phyloP scores from a whole-genome alignment of 2,329 filamentous ascomycete genomes.

The Botrytis deweyae region DNA sequence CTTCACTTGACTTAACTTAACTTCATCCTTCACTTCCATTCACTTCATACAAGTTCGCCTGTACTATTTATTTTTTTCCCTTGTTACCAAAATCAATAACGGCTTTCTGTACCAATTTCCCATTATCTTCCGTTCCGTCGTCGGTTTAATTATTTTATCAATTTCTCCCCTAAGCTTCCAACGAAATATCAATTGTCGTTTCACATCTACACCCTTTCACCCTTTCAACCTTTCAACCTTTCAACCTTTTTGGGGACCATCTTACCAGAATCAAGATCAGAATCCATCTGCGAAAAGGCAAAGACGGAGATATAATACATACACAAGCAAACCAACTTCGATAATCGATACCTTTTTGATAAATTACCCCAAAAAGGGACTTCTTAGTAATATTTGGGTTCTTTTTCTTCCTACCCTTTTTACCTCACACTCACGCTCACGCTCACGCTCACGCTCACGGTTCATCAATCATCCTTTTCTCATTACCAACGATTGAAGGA shows the following conservation, averaged over 20 bases:
- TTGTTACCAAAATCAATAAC: background rate
- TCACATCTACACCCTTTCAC: background rate
- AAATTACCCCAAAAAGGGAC: background rate
- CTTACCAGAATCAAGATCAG: background rate
- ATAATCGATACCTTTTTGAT: background rate
- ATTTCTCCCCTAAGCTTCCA: background rate
- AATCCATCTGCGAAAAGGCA: background rate
- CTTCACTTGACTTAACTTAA: background rate
- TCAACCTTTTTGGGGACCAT: background rate
- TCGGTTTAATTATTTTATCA: constrained; percentile 3
- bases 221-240: background rate
- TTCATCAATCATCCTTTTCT: background rate
- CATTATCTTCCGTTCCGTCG: constrained; percentile 15
- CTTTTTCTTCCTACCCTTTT: no score
- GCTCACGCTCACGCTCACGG: background rate
- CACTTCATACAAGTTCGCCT: constrained; percentile 1
- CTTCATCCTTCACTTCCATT: background rate
- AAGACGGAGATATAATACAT: no score
- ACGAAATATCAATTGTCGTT: constrained; percentile 3
- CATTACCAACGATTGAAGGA: background rate
- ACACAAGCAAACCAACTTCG: background rate
- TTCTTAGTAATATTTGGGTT: background rate
- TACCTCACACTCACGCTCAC: no score
- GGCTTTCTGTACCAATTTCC: background rate
- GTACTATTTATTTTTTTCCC: background rate